Base-by-base conservation (phyloP, 164 flowering plant genomes). In the Malania oleifera region DNA sequence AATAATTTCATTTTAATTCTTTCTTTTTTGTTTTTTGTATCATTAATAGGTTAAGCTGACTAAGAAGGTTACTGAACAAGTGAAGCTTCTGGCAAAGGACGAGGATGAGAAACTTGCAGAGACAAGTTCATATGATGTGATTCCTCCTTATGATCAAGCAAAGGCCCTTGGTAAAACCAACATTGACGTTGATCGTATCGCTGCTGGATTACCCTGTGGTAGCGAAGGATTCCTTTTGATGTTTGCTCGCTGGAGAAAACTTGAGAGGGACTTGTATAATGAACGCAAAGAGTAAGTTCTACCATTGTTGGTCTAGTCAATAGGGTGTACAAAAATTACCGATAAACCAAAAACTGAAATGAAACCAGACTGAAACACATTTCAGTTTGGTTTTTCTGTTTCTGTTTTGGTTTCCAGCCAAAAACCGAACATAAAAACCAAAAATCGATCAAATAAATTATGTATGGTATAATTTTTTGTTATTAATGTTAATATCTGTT, bases 181-280 rank as follows among this genome's bases (percentile, higher is more conserved):
- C 56, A 95, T 95, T 65, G 97, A 95, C 75, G 84, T 85, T 58
- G 96, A 73, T 64, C 86, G 97, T 29, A 91, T 95, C 68, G 96
- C 95, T 73, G 96, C 99, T 64, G 99, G 99, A 57, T 82, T 95
- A 59, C 99, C 99, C 26, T 95, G 99, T 78, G 99, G 99, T 34
- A 86, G 95, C 70, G 99, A 95, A 73, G 99, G 99, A 34, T 95
- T 91, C 65, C 95, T 95, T 62, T 77, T 95, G 69, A 95, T 95
- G 99, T 95, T 67, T 80, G 97, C 99, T 67, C 93, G 99, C 47
- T 95, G 99, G 99, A 95, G 78, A 76, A 95, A 95, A 70, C 97
- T 95, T 65, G 99, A 88, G 74, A 79, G 95, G 62, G 99, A 95
- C 70, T 77, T 95, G 66, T 95, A 86, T 61, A 95, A 84, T 76